These are phyloP conservation scores for Entomortierella chlamydospora DNA, from an alignment of 192 early-diverging fungal genomes.

Conservation along the genomic window DNA sequence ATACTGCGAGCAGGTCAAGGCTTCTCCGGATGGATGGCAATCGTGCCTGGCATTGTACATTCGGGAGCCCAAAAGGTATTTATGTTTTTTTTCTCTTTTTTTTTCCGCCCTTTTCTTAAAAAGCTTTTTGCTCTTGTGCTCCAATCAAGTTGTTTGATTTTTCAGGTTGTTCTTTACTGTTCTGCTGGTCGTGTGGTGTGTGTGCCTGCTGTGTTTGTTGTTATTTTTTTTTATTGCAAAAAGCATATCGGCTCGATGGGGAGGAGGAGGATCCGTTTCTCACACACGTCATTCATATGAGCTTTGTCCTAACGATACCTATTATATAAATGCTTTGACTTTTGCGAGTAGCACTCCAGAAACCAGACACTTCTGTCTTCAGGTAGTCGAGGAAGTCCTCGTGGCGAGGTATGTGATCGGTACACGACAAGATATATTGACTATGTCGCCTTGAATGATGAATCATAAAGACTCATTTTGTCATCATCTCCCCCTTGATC, in stretches of 20 bases:
- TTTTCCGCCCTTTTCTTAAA: not conserved
- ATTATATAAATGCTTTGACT: too few species aligned
- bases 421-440: not conserved
- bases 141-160: slow-evolving; percentile 37
- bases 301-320: too few species aligned
- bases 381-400: slow-evolving; percentile 81
- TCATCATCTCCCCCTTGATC: too few species aligned
- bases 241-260: not conserved
- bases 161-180: slow-evolving; percentile 1
- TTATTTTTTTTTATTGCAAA: not conserved
- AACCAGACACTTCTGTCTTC: slow-evolving; percentile 86
- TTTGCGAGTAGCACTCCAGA: slow-evolving; percentile 80
- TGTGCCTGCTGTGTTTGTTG: not conserved
- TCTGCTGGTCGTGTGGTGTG: slow-evolving; percentile 8
- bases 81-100: not conserved
- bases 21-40: slow-evolving; percentile 85
- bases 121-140: slow-evolving; percentile 14
- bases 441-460: too few species aligned
- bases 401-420: slow-evolving; percentile 60
- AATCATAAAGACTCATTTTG: slow-evolving; percentile 19
- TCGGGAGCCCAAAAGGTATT: slow-evolving; percentile 76
- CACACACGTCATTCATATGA: too few species aligned
- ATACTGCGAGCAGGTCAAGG: slow-evolving; percentile 86
- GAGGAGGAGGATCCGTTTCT: too few species aligned
- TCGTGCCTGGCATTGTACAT: slow-evolving; percentile 85